Evolutionary conservation across 73 alveolate species (phyloP).

Genomic region (Symbiodinium natans): DNA sequence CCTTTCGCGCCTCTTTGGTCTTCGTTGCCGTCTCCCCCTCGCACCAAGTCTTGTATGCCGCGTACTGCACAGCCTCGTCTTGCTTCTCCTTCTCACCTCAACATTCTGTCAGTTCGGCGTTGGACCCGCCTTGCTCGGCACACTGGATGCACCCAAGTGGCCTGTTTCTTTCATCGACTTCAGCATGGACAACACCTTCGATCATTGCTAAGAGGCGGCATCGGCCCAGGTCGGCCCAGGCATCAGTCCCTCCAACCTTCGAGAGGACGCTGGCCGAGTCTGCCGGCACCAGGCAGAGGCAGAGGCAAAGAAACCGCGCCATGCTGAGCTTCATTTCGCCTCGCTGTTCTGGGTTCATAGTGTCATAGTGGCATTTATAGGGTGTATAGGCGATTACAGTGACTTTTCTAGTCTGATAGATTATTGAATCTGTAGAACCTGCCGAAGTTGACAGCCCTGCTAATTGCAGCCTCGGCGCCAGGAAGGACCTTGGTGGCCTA

Average conservation of each 20-base stretch:
- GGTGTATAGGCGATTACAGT: background rate
- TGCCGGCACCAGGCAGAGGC: background rate
- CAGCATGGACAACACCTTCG: constrained; percentile 1
- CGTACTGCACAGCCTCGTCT: background rate
- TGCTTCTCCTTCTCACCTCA: constrained; percentile 12
- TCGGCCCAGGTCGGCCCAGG: background rate
- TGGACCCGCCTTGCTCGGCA: too few species aligned
- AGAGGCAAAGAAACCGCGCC: background rate
- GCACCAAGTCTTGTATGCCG: background rate
- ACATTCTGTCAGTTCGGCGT: too few species aligned
- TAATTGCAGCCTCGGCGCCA: constrained; percentile 17
- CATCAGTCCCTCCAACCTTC: background rate
- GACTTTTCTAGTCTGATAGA: background rate
- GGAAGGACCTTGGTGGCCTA: constrained; percentile 1
- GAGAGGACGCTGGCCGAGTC: background rate
- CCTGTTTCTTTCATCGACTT: background rate
- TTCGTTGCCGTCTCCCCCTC: background rate
- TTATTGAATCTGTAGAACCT: background rate
- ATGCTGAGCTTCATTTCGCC: constrained; percentile 7
- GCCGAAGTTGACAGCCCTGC: too few species aligned
- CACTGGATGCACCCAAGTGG: background rate
- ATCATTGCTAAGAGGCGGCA: background rate
- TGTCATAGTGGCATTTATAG: too few species aligned
- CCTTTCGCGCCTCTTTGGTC: background rate
- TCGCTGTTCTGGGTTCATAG: background rate